A percentile compares a stretch with the other conserved stretches of the same genome.
Evolutionary conservation across 768 basidiomycete species (phyloP).

Genomic region (Boletellus sp.): DNA sequence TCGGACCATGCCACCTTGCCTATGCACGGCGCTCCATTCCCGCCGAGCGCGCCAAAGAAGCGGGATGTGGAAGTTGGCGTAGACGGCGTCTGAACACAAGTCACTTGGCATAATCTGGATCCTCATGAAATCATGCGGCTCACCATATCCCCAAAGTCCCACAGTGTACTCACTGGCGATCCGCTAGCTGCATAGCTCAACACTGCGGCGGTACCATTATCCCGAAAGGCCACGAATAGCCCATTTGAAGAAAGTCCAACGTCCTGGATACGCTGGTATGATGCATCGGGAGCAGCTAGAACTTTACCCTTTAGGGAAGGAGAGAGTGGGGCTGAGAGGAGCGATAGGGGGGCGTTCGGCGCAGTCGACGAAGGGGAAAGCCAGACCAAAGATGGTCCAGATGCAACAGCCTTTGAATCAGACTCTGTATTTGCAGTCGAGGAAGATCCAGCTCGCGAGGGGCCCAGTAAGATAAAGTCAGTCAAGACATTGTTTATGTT

Average conservation of each 20-base stretch:
- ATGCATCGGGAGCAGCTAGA: conserved; percentile 36
- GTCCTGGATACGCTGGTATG: conserved; percentile 56
- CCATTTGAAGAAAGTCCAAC: conserved; percentile 56
- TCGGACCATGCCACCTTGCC: conserved; percentile 69
- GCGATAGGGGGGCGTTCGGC: conserved; percentile 10
- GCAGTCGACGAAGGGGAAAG: conserved; percentile 23
- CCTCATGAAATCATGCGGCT: conserved; percentile 4
- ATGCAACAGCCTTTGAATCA: neutral
- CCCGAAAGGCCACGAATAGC: conserved; percentile 54
- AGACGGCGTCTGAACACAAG: conserved; percentile 37
- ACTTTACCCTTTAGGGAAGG: conserved; percentile 51
- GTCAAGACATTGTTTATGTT: conserved; percentile 34
- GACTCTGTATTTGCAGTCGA: neutral
- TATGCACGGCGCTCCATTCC: conserved; percentile 50
- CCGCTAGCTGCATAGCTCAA: conserved; percentile 41
- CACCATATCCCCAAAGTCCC: conserved; percentile 58
- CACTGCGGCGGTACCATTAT: conserved; percentile 55
- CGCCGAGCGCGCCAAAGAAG: conserved; percentile 56
- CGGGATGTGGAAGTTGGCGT: conserved; percentile 43
- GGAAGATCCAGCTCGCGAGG: conserved; percentile 8
- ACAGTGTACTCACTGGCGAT: conserved; percentile 42
- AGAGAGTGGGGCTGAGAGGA: conserved; percentile 41
- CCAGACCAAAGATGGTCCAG: conserved; percentile 34
- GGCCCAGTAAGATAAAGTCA: conserved; percentile 36
- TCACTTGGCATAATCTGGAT: neutral